These are phyloP conservation scores for Solanum chiquidenum DNA, from an alignment of 257 asterid species.

Conservation along the genomic window DNA sequence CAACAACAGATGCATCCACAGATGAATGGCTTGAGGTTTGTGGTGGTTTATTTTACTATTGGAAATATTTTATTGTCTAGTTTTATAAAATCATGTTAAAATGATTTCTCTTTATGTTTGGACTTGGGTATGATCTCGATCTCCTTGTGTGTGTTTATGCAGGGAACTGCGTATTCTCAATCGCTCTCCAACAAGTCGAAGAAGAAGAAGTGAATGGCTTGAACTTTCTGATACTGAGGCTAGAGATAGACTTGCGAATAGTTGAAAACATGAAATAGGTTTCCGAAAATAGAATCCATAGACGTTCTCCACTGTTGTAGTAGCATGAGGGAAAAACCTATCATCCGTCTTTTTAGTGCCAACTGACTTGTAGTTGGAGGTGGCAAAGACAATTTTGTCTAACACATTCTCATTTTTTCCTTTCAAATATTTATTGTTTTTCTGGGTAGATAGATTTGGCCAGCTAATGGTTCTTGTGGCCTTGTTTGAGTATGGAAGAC, in stretches of 20 bases:
- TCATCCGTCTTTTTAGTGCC: background rate
- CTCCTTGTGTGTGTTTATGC: constrained; percentile 2
- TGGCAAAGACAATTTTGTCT: constrained; percentile 41
- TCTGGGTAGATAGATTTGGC: background rate
- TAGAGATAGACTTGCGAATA: constrained; percentile 7
- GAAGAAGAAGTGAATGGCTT: constrained; percentile 72
- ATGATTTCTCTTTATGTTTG: background rate
- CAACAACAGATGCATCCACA: constrained; percentile 70
- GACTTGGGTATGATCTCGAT: background rate
- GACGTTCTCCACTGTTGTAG: constrained; percentile 33
- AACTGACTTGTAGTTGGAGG: constrained; percentile 17
- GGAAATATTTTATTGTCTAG: background rate
- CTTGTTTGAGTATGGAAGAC: background rate
- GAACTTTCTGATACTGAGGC: constrained; percentile 2
- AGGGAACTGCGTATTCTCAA: constrained; percentile 86
- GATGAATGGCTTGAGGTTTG: constrained; percentile 98
- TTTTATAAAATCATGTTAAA: background rate
- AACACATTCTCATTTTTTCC: background rate
- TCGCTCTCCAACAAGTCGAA: constrained; percentile 47
- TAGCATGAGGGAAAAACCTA: constrained; percentile 23
- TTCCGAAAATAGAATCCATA: constrained; percentile 9
- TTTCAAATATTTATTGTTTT: background rate
- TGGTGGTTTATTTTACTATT: background rate
- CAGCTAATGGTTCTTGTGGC: background rate
- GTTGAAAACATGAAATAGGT: constrained; percentile 6